Percentiles rank a stretch among this genome's conserved stretches.
phyloP scores from a whole-genome alignment of 2,329 filamentous ascomycete genomes.

The Myriosclerotinia scirpicola region DNA sequence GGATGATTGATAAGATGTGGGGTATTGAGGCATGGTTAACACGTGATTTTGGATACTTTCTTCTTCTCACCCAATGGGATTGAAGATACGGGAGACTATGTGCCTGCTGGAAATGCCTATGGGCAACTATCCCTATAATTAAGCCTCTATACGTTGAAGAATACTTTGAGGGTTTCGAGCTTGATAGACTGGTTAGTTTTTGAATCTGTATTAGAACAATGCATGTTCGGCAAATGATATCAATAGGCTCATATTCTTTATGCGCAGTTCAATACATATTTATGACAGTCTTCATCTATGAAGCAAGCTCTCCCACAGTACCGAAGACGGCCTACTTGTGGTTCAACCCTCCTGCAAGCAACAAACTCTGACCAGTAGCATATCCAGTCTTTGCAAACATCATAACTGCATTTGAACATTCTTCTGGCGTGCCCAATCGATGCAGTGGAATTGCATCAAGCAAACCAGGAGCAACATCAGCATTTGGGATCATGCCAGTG shows the following conservation, averaged over 20 bases:
- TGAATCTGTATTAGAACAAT: no score
- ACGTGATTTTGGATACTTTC: no score
- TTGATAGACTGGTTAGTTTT: no score
- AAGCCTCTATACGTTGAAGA: no score
- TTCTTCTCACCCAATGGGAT: no score
- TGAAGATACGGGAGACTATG: no score
- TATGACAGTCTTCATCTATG: background rate
- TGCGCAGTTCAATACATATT: background rate
- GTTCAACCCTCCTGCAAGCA: constrained; percentile 45
- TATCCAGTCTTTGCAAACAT: constrained; percentile 50
- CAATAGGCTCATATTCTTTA: no score
- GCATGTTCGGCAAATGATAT: background rate
- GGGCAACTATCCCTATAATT: no score
- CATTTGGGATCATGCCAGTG: constrained; percentile 47
- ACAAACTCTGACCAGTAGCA: constrained; percentile 49
- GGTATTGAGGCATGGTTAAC: no score
- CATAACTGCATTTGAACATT: constrained; percentile 49
- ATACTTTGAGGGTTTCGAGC: no score
- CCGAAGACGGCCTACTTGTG: constrained; percentile 5
- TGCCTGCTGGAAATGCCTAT: no score
- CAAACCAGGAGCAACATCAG: constrained; percentile 32
- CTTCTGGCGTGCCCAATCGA: constrained; percentile 46
- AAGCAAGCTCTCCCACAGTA: background rate
- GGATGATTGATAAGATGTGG: no score
- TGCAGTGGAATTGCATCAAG: constrained; percentile 46